phyloP scores from a whole-genome alignment of 202 grass and related monocot genomes.

The Brachypodium distachyon region DNA sequence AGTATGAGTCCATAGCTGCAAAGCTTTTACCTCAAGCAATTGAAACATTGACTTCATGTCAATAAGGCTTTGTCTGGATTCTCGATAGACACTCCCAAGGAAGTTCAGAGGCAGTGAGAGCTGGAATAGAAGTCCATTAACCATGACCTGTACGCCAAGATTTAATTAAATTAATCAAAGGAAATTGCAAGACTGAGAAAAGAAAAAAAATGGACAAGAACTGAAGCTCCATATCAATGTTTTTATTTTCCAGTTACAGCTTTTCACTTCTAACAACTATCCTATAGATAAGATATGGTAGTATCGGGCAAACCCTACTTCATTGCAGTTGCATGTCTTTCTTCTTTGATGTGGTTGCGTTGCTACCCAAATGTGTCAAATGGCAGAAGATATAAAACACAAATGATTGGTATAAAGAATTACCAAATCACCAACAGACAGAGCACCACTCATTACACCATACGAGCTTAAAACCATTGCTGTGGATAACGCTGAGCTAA shows the following conservation, averaged over 20 bases:
- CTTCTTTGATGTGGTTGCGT: not conserved
- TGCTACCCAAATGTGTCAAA: not conserved
- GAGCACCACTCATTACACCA: constrained; percentile 94
- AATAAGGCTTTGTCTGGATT: constrained; percentile 97
- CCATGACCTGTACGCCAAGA: constrained; percentile 76
- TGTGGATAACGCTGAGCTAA: constrained; percentile 81
- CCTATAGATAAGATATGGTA: not conserved
- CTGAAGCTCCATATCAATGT: not conserved
- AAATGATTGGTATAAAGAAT: constrained; percentile 22
- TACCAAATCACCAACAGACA: constrained; percentile 98
- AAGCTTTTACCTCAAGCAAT: constrained; percentile 72
- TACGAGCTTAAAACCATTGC: constrained; percentile 97
- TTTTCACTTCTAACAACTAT: constrained; percentile 3
- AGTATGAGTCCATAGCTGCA: constrained; percentile 7
- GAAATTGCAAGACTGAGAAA: not conserved
- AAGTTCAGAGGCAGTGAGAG: constrained; percentile 95
- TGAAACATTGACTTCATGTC: constrained; percentile 99
- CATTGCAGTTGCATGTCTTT: not conserved
- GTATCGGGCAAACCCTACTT: not conserved
- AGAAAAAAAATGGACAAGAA: not conserved
- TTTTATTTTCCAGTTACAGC: not conserved
- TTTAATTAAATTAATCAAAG: constrained; percentile 26
- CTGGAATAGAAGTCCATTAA: constrained; percentile 98
- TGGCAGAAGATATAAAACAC: not conserved
- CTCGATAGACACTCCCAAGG: constrained; percentile 97